Evolutionary conservation across 306 rosid genomes (phyloP), one percentile per base, ranked within the genome.

Genomic region (Glycyrrhiza uralensis): DNA sequence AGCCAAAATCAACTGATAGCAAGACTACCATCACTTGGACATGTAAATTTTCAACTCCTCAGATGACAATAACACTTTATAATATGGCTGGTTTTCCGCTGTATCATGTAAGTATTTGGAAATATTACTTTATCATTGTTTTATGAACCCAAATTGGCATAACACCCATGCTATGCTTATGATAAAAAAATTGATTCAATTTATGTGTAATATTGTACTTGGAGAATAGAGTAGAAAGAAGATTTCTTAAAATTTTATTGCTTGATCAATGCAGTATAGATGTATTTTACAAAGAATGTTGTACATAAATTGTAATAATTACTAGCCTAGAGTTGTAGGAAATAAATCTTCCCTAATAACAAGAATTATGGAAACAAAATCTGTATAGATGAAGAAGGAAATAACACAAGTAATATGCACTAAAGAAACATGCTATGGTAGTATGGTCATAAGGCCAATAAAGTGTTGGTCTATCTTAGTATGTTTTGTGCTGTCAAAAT

Each of bases 41-140:
- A 15, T 91, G 91, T 81, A 87, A 89, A 17, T 77, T 92, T 29
- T 86, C 93, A 45, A 88, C 88, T 76, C 97, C 99, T 50, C 78
- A 91, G 77, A 79, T 87, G 81, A 88, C 96, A 72, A 55, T 92
- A 76, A 68, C 84, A 65, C 83, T 95, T 78, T 84, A 61, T 63
- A 69, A 82, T 75, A 55, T 84, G 85, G 79, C 74, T 74, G 96
- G 86, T 80, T 66, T 81, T 56, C 93, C 89, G 6, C 32, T 89
- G 20, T 89, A 85, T 83, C 90, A 82, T 71, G 99, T 95, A 85
- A 84, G 99, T 89, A 63, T 41, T 66, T 56, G 18, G 12, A 8
- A 20, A 54, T 15, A 17, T 56, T 65, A 3, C 13, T 55, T 64
- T 35, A 26, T 46, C 41, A 44, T 46, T 74, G 17, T 49, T 51